Evolutionary conservation across 1,284 basidiomycete species (phyloP), one percentile per base, ranked within the genome.

Genomic region (Rhodotorula sp.): DNA sequence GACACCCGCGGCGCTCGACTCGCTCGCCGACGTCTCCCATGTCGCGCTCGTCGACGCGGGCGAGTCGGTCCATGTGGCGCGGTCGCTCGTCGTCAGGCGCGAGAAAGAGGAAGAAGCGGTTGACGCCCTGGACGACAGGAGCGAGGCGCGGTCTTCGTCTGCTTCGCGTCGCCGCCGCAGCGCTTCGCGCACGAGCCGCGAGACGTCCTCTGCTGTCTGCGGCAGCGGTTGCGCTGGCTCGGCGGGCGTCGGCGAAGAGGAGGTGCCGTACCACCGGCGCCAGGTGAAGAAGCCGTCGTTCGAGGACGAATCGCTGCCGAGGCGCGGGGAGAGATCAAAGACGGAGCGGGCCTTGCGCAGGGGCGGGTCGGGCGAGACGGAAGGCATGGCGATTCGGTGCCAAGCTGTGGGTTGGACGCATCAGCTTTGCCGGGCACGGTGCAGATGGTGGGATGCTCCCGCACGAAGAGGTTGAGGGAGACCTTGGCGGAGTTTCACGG

Each of bases 251-350:
- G 19, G 2, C 7, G 53, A 9, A 14, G 62, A 16, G 16, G 58
- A 27, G 12, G 63, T 8, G 55, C 52, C 58, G 52, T 66, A 66
- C 65, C 65, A 66, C 49, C 65, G 44, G 17, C 45, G n/a, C 58
- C 50, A 66, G 52, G 45, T 61, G 65, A 66, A 66, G 34, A 61
- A 66, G 34, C 65, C 55, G 10, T 52, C n/a, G 23, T 50, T 41
- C 13, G 50, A 41, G 7, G 12, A 25, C 42, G 63, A 14, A 3
- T 12, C 23, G 42, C n/a, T 19, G 50, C 44, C 64, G 25, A 58
- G 42, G 21, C 44, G 64, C 17, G 50, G 50, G 16, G 50, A 54
- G 16, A 65, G 48, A 17, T 57, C 45, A 14, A 46, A 45, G 53
- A 42, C 62, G 21, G 62, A 64, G 44, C 45, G 53, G 12, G 62